Base-by-base conservation (phyloP, 306 rosid species). In the Dryas drummondii region DNA sequence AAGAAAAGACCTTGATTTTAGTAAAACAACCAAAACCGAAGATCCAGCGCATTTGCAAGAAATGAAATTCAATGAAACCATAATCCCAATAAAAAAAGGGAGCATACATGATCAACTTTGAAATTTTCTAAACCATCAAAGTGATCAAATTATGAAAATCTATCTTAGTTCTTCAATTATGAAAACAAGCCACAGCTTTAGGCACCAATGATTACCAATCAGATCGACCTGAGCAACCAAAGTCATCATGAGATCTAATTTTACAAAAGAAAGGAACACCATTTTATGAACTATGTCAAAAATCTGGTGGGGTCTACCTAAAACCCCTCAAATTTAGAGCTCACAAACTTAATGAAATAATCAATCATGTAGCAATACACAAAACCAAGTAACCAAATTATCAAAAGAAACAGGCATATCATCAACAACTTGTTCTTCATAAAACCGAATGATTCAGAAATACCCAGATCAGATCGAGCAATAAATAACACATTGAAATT, bases 391-490 rank as follows among this genome's bases (percentile, higher is more conserved):
- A 75, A 48, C 45, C 52, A 58, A 50, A 49, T 15, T 22, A 22
- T 22, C 22, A 22, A 22, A 22, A 22, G 70, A 78, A 49, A 70
- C 69, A 71, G 57, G 72, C 53, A 61, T 37, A 45, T 15, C 47
- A 57, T 53, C 52, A 64, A 51, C 66, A 65, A 50, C 68, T 63
- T 6, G 44, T 48, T 32, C 27, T 42, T 79, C 16, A 72, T 51
- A 40, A 72, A 27, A 9, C 3, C 17, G 57, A 72, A 85, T 75
- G 76, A 82, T 83, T 79, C 52, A 68, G 54, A 76, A 67, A 73
- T 45, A 78, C 79, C 71, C 85, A 71, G 89, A 89, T 82, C 92
- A 82, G 90, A 84, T 82, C 88, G 69, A 78, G 66, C 79, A 72
- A 70, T n/a, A 44, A 72, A 70, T n/a, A 44, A 51, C 26, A 64